Evolutionary conservation across 148 eudicot species (phyloP).

Genomic region (Chenopodium album): DNA sequence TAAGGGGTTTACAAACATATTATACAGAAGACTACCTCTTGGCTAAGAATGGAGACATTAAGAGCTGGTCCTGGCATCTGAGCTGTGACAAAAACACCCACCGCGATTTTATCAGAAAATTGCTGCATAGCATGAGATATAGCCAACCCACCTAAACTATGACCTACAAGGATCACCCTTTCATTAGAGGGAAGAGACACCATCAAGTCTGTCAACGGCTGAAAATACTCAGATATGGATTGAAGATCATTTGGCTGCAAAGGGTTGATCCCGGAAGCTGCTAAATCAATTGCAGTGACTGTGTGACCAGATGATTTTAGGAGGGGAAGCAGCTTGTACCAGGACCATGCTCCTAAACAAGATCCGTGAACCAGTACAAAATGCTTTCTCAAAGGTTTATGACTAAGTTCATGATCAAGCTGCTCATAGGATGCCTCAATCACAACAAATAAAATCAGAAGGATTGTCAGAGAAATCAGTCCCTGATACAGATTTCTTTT

Average conservation of each 20-base stretch:
- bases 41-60: slow-evolving; percentile 18
- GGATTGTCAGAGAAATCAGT: not conserved
- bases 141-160: slow-evolving; percentile 44
- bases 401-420: not conserved
- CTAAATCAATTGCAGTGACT: slow-evolving; percentile 40
- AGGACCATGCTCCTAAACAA: slow-evolving; percentile 54
- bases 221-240: slow-evolving; percentile 9
- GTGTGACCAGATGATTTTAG: slow-evolving; percentile 33
- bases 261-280: slow-evolving; percentile 28
- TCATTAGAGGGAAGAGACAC: slow-evolving; percentile 24
- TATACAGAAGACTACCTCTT: slow-evolving; percentile 4
- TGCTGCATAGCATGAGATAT: slow-evolving; percentile 43
- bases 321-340: slow-evolving; percentile 41
- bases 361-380: slow-evolving; percentile 48
- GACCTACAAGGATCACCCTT: slow-evolving; percentile 42
- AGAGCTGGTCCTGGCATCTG: slow-evolving; percentile 40
- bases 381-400: slow-evolving; percentile 14
- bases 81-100: slow-evolving; percentile 41
- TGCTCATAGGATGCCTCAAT: not conserved
- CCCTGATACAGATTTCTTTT: not conserved
- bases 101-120: slow-evolving; percentile 29
- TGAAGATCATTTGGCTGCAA: slow-evolving; percentile 1
- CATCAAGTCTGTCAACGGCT: slow-evolving; percentile 17
- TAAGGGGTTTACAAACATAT: not conserved
- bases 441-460: not conserved